phyloP scores from a whole-genome alignment of 2,329 filamentous ascomycete species.

The Fusarium sp. region DNA sequence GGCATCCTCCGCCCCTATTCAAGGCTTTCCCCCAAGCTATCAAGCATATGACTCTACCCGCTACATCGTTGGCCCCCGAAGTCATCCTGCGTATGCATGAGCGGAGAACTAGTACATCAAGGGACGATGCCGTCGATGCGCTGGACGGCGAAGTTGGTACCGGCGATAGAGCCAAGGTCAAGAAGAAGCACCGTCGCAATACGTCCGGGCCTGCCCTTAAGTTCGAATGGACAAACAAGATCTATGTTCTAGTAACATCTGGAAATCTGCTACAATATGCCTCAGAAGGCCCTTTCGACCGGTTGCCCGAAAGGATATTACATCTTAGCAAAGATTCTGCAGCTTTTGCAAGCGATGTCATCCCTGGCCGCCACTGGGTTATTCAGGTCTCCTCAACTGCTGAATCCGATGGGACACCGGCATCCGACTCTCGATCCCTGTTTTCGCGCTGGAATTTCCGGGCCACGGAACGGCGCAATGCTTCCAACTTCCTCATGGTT shows the following conservation, averaged over 20 bases:
- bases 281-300: slow-evolving; percentile 74
- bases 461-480: slow-evolving; percentile 62
- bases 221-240: slow-evolving; percentile 75
- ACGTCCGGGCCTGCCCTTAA: slow-evolving; percentile 55
- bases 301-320: slow-evolving; percentile 78
- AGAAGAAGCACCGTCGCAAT: slow-evolving; percentile 61
- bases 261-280: slow-evolving; percentile 81
- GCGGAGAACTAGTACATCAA: slow-evolving; percentile 52
- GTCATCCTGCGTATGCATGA: slow-evolving; percentile 71
- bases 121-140: slow-evolving; percentile 31
- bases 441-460: slow-evolving; percentile 73
- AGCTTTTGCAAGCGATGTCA: slow-evolving; percentile 82
- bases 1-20: slow-evolving; percentile 81
- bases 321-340: slow-evolving; percentile 79
- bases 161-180: slow-evolving; percentile 52
- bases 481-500: slow-evolving; percentile 75
- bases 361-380: slow-evolving; percentile 84
- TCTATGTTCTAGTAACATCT: slow-evolving; percentile 76
- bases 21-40: slow-evolving; percentile 88
- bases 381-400: slow-evolving; percentile 77
- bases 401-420: slow-evolving; percentile 65
- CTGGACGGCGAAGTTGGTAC: slow-evolving; percentile 21
- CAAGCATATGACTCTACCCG: slow-evolving; percentile 76
- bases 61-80: slow-evolving; percentile 75
- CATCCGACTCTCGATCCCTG: slow-evolving; percentile 67